Evolutionary conservation across 352 stramenopile genomes (phyloP), one percentile per base, ranked within the genome.

Genomic region (Globisporangium polare): DNA sequence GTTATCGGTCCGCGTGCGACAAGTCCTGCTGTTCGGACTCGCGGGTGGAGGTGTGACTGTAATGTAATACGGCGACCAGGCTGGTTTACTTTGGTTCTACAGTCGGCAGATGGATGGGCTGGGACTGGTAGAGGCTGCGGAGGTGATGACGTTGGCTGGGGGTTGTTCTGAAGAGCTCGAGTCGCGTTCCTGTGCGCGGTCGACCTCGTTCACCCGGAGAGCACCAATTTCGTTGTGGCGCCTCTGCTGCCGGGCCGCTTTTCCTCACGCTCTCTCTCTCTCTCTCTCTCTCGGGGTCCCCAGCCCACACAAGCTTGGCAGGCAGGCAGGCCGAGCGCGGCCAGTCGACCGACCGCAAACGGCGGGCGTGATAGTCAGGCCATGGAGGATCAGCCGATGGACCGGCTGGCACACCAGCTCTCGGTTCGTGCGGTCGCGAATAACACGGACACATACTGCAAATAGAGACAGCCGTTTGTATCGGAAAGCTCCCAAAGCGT

Each of bases 181-280:
- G 37, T 51, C 60, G 60, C 60, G 60, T 66, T 66, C 60, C 60
- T 66, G 60, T 66, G 60, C 60, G 60, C 60, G 52, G 60, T 60
- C 53, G 51, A 54, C 41, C 12, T 66, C 60, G 52, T 60, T 60
- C 41, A 46, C 51, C 53, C 31, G 35, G 27, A 55, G 53, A 66
- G 53, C 60, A 47, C 31, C 60, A 66, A 66, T 66, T 66, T 61
- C 52, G 60, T 66, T 66, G 54, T 66, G 60, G 45, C 39, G 50
- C 18, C 50, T 50, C 8, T 50, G 43, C 43, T 1, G 39, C 39
- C 5, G 39, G 10, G 43, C n/a, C 43, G n/a, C 43, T 27, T 27
- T 50, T 27, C 15, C 39, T 42, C 37, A 18, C 37, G 33, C n/a
- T n/a, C n/a, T n/a, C n/a, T 29, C 29, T 12, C 2, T 27, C 12